Evolutionary conservation across 2,329 filamentous ascomycete genomes (phyloP).

Genomic region (Phialophora chinensis): DNA sequence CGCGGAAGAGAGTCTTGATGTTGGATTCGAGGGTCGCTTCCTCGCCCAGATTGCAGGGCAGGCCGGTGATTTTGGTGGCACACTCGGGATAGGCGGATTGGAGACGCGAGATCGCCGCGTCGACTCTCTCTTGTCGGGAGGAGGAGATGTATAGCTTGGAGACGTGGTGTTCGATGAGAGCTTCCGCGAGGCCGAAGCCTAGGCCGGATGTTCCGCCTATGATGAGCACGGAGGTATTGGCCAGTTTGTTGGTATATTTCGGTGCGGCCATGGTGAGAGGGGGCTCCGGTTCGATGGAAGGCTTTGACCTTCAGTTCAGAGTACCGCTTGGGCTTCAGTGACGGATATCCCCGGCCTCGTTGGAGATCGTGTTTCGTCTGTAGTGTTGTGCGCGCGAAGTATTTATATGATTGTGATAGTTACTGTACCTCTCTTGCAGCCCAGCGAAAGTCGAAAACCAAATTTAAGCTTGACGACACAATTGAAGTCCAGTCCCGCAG

Average conservation of each 20-base stretch:
- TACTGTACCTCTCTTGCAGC: too few relatives aligned
- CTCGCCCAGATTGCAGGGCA: slow-evolving; percentile 54
- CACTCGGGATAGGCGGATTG: slow-evolving; percentile 50
- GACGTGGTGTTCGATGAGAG: slow-evolving; percentile 54
- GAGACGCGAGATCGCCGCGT: slow-evolving; percentile 50
- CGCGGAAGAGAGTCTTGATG: slow-evolving; percentile 48
- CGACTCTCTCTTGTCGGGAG: slow-evolving; percentile 45
- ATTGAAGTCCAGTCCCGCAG: too few relatives aligned
- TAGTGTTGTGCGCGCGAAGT: too few relatives aligned
- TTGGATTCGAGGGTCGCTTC: slow-evolving; percentile 53
- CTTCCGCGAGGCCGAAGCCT: slow-evolving; percentile 60
- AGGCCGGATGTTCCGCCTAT: slow-evolving; percentile 61
- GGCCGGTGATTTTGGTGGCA: slow-evolving; percentile 46
- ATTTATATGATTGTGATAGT: too few relatives aligned
- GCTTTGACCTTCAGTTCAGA: not conserved
- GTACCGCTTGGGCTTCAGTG: not conserved
- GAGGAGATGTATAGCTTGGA: slow-evolving; percentile 57
- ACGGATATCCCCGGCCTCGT: too few relatives aligned
- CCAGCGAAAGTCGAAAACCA: too few relatives aligned
- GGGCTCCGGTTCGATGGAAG: not conserved
- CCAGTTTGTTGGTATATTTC: slow-evolving; percentile 51
- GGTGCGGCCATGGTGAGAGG: not conserved
- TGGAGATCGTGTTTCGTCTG: too few relatives aligned
- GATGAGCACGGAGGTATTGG: slow-evolving; percentile 55
- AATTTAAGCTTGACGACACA: too few relatives aligned